A percentile compares a stretch with the other conserved stretches of the same genome.
These are phyloP conservation scores for Scleroderma bovista DNA, from an alignment of 768 basidiomycete genomes.

Conservation along the genomic window DNA sequence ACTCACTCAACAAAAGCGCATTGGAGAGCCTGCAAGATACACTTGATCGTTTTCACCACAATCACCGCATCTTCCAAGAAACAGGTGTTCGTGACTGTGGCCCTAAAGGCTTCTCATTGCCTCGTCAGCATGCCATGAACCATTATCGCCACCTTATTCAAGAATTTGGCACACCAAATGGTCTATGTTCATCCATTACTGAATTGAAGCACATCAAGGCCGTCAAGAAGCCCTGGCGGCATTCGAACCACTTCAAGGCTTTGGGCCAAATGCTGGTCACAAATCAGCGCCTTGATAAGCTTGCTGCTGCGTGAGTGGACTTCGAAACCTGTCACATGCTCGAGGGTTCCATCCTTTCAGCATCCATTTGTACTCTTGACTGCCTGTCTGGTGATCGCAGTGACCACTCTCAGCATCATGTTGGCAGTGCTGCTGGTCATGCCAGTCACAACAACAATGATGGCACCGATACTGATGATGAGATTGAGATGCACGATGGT, in stretches of 20 bases:
- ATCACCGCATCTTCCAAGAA: neutral
- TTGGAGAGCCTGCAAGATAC: neutral
- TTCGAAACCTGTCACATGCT: neutral
- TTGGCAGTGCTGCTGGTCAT: neutral
- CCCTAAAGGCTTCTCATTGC: conserved; percentile 16
- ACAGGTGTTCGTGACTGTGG: conserved; percentile 8
- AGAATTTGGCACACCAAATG: conserved; percentile 24
- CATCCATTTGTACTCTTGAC: no score
- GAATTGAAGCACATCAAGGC: conserved; percentile 16
- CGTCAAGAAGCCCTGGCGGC: conserved; percentile 22
- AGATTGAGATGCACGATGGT: neutral
- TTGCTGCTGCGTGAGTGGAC: neutral
- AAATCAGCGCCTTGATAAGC: conserved; percentile 17
- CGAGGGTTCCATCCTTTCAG: neutral
- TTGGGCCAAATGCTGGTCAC: conserved; percentile 16
- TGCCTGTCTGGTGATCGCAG: no score
- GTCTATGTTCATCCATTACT: conserved; percentile 11
- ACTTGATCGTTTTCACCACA: neutral
- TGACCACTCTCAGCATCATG: neutral
- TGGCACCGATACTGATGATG: neutral
- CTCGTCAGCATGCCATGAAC: conserved; percentile 25
- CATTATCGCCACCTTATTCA: conserved; percentile 22
- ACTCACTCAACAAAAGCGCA: conserved; percentile 8
- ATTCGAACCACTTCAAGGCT: conserved; percentile 1
- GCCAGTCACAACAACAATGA: neutral